Base-by-base conservation (phyloP, 2,329 filamentous ascomycete genomes). In the Sclerotinia nivalis region DNA sequence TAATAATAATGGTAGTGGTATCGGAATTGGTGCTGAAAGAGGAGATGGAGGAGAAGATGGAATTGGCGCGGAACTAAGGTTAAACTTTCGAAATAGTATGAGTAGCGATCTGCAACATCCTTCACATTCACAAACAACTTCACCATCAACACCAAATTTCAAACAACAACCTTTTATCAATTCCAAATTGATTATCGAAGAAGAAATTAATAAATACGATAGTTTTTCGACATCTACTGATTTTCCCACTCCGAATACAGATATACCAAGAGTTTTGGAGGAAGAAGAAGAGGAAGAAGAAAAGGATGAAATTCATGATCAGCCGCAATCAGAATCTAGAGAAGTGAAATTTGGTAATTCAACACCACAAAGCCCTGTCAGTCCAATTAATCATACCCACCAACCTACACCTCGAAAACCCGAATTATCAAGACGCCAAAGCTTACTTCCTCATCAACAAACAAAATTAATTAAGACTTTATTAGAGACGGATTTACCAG, bases 401-500 rank as follows among this genome's bases (percentile, higher is more conserved):
- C 61, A 67, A 52, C 54, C 54, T 34, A 59, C 52, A 25, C 43
- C 50, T 25, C 68, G 72, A 64, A 73, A 73, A 66, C 76, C 76
- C 18, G 76, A 75, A 45, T 69, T 76, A 18, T 61, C 73, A 8
- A 73, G 78, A 71, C 73, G 74, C 69, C 83, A 85, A 75, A 84
- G 83, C 72, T 78, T 85, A 60, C 75, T 85, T 25, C 82, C 81
- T 43, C 80, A 77, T 74, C 81, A 79, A 72, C 85, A 83, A 74
- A 81, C 80, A 52, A 81, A 78, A 64, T 76, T 84, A 72, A 86
- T 87, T 75, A 84, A 82, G 72, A 84, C 84, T 15, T 81, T 89
- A 61, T 82, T 89, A 72, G 82, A 84, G 73, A 76, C 77, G 15
- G 75, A 77, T 28, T 73, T 76, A n/a, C 76, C 74, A 72, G 78